Percentiles rank a stretch among this genome's conserved stretches.
Evolutionary conservation across 129 eudicot species (phyloP).

Genomic region (Flaveria trinervia): DNA sequence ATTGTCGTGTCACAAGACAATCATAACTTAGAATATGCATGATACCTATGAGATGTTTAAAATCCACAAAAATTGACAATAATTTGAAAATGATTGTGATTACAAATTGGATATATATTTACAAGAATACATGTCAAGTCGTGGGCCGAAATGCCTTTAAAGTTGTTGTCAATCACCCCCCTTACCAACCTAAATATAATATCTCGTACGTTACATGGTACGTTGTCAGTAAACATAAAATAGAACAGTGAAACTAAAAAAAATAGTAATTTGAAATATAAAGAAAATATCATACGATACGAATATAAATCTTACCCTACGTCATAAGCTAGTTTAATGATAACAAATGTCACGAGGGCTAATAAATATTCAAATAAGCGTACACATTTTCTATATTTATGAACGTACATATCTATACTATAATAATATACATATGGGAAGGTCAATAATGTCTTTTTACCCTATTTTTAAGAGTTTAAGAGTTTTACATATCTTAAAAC

Average conservation of each 20-base stretch:
- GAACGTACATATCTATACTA: too few species aligned
- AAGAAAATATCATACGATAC: too few species aligned
- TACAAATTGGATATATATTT: background rate
- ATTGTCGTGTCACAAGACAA: background rate
- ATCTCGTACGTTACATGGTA: background rate
- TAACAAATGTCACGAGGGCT: too few species aligned
- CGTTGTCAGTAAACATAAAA: background rate
- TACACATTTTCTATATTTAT: too few species aligned
- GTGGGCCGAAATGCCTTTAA: slow-evolving; percentile 13
- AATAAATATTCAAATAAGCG: too few species aligned
- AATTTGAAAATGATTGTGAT: slow-evolving; percentile 17
- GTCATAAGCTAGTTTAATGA: too few species aligned
- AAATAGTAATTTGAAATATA: too few species aligned
- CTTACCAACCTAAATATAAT: slow-evolving; percentile 10
- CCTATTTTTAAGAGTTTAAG: too few species aligned
- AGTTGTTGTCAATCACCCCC: slow-evolving; percentile 18
- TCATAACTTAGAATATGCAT: background rate
- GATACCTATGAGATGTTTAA: slow-evolving; percentile 18
- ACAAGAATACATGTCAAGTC: slow-evolving; percentile 4
- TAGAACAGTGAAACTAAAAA: background rate
- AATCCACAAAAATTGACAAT: background rate
- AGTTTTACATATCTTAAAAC: too few species aligned
- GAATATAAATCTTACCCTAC: too few species aligned
- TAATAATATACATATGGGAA: too few species aligned
- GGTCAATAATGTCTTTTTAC: too few species aligned